Evolutionary conservation across 2,329 filamentous ascomycete genomes (phyloP).

Genomic region (Erysiphe pulchra): DNA sequence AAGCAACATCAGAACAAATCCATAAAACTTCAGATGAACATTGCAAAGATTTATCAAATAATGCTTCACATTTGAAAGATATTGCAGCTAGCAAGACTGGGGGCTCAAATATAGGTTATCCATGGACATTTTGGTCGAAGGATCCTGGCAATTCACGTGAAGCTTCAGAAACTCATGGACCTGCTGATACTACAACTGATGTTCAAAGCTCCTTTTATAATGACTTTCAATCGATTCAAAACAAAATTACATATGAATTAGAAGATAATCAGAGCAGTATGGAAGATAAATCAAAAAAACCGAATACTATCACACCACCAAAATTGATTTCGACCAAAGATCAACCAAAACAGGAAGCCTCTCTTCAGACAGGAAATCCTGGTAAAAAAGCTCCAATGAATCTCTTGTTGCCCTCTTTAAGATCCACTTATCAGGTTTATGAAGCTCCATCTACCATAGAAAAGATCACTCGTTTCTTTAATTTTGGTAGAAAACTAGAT

Average conservation of each 20-base stretch:
- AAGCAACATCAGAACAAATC: too few relatives aligned
- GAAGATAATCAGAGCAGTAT: neutral
- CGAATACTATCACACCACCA: neutral
- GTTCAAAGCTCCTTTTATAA: too few relatives aligned
- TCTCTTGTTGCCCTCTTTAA: conserved; percentile 43
- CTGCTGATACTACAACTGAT: too few relatives aligned
- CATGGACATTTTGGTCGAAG: too few relatives aligned
- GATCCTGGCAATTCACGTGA: too few relatives aligned
- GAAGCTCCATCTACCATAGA: conserved; percentile 45
- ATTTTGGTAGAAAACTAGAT: conserved; percentile 27
- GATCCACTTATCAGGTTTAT: conserved; percentile 38
- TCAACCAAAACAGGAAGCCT: neutral
- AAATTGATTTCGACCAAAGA: neutral
- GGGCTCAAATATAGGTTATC: too few relatives aligned
- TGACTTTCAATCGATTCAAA: neutral
- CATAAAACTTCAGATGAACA: too few relatives aligned
- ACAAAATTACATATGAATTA: neutral
- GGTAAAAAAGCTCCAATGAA: conserved; percentile 21
- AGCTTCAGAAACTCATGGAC: too few relatives aligned
- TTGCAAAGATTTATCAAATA: too few relatives aligned
- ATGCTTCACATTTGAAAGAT: too few relatives aligned
- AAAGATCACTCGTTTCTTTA: conserved; percentile 31
- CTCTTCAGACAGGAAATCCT: neutral
- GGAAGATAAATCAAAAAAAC: neutral
- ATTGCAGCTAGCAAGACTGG: too few relatives aligned